Conservation (phyloP, 441 rosid species). For the Gossypium lobatum region DNA sequence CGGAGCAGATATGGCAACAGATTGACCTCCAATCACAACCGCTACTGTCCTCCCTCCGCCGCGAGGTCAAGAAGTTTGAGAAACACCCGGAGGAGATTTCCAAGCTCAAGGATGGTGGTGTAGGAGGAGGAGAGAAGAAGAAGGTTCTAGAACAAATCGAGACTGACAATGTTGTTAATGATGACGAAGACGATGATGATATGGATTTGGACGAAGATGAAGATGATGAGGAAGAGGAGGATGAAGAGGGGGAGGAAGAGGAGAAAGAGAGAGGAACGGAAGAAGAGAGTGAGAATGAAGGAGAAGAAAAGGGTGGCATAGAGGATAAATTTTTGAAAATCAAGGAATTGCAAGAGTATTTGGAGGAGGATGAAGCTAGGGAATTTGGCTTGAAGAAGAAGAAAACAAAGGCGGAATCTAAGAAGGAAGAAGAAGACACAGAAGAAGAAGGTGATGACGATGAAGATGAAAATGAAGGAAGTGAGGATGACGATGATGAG, state of each 20-base stretch:
- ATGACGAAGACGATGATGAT: conserved; percentile 22
- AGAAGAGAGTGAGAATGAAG: conserved; percentile 24
- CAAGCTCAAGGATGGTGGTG: conserved; percentile 21
- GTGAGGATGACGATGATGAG: conserved; percentile 26
- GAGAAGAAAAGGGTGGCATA: conserved; percentile 34
- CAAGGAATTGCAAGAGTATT: conserved; percentile 60
- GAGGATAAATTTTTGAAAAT: conserved; percentile 84
- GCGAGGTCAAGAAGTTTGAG: conserved; percentile 48
- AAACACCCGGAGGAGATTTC: conserved; percentile 50
- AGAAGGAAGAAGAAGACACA: conserved; percentile 27
- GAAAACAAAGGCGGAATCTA: conserved; percentile 18
- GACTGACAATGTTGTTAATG: neutral
- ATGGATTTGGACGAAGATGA: conserved; percentile 8
- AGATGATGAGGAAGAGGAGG: conserved; percentile 22
- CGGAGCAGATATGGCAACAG: conserved; percentile 97
- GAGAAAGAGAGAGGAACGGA: conserved; percentile 18
- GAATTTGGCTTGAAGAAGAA: conserved; percentile 55
- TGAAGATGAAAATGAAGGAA: conserved; percentile 23
- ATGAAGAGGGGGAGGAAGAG: conserved; percentile 11
- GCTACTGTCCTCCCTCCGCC: conserved; percentile 42
- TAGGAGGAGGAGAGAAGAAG: conserved; percentile 24
- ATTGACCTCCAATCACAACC: conserved; percentile 75
- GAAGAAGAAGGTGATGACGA: conserved; percentile 22
- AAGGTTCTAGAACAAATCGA: neutral
- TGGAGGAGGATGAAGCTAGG: conserved; percentile 70